Evolutionary conservation across 2,329 filamentous ascomycete species (phyloP).

Genomic region (Aureobasidium sp.): DNA sequence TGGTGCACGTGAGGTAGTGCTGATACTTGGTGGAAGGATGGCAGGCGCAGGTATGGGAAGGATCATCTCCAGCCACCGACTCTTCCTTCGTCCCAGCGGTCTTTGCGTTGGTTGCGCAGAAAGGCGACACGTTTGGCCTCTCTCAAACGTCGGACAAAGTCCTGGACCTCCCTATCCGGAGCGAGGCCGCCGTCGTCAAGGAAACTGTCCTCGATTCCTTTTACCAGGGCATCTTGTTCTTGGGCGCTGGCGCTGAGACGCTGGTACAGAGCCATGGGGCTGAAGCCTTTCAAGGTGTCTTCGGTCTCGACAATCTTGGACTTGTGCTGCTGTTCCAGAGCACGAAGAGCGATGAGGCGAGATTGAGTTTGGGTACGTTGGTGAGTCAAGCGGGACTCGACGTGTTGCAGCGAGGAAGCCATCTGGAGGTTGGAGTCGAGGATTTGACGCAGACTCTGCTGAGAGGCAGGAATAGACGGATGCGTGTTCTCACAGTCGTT

Average conservation of each 20-base stretch:
- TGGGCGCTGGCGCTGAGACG: conserved; percentile 64
- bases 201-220: conserved; percentile 86
- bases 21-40: neutral
- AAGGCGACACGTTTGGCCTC: conserved; percentile 74
- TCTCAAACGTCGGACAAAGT: conserved; percentile 75
- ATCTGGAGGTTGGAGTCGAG: conserved; percentile 64
- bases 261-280: conserved; percentile 78
- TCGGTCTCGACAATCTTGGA: conserved; percentile 87
- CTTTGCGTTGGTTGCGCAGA: conserved; percentile 74
- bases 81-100: conserved; percentile 90
- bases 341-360: conserved; percentile 71
- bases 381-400: conserved; percentile 50
- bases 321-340: conserved; percentile 85
- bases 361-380: conserved; percentile 67
- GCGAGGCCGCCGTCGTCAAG: conserved; percentile 57
- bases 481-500: conserved; percentile 59
- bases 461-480: conserved; percentile 58
- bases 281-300: conserved; percentile 70
- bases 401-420: conserved; percentile 51
- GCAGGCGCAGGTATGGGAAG: too few species aligned
- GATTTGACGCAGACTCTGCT: conserved; percentile 53
- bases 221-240: conserved; percentile 75
- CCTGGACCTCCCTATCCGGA: conserved; percentile 70
- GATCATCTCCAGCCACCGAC: conserved; percentile 84
- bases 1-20: neutral